Base-by-base conservation (phyloP, 2,329 filamentous ascomycete genomes). In the Piedraia hortae region DNA sequence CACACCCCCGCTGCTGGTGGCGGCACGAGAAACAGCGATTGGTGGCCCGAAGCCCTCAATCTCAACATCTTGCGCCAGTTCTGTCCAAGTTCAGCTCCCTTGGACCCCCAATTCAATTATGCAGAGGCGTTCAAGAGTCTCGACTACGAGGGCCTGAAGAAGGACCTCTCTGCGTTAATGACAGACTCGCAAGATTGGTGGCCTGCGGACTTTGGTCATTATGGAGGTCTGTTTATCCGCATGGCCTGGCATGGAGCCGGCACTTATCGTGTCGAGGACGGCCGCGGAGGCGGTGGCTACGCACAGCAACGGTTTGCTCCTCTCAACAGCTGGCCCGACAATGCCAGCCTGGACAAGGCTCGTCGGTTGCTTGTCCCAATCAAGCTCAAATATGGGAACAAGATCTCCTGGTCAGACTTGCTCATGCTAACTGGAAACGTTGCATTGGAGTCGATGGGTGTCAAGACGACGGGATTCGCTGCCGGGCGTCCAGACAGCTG, bases 361-460 rank as follows among this genome's bases (percentile, higher is more conserved):
- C 70, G 71, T 25, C 69, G 71, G 31, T 59, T 78, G 25, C 51
- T 78, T 18, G 75, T 69, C 66, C 71, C 71, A 25, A 64, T 78
- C 50, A 78, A 78, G 60, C 69, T 74, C 35, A 78, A 78, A 56
- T 78, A 78, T 33, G 71, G 71, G 43, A 63, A 62, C 54, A 74
- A 72, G 53, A 70, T 78, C 45, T 77, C 71, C 0, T 78, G 71
- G 71, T 65, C 70, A 12, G 71, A 78, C 40, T 47, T 78, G 27
- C 43, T 69, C 21, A 53, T 75, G 25, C 56, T 78, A 24, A 59
- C 67, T 13, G 71, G 71, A 32, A 77, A 77, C 41, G 69, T 77
- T 9, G 69, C 71, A 20, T 56, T 78, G 31, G 71, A 78, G 48
- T 62, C 59, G 29, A 75, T 74, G 66, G 71, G 66, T 28, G 59